Percentiles rank a stretch among this genome's conserved stretches.
phyloP scores from a whole-genome alignment of 1,284 basidiomycete genomes.

The Cutaneotrichosporon mucoides region DNA sequence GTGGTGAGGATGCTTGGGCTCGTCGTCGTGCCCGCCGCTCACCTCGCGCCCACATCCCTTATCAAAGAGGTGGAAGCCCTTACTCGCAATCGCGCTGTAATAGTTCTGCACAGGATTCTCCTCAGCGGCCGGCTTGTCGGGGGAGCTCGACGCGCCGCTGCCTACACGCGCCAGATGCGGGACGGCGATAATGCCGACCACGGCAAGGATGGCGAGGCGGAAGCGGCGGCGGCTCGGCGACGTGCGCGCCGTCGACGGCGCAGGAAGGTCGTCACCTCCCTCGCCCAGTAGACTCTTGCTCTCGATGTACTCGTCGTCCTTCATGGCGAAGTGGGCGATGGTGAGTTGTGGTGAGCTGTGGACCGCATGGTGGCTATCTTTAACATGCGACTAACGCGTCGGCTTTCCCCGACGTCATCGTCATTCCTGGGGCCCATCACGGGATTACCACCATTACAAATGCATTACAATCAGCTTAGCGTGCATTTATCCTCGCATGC shows the following conservation, averaged over 20 bases:
- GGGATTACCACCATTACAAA: no score
- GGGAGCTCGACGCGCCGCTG: background rate
- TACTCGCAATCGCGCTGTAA: background rate
- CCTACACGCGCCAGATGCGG: background rate
- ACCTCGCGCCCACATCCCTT: background rate
- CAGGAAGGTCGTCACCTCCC: background rate
- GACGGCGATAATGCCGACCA: background rate
- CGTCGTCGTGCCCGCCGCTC: background rate
- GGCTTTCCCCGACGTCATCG: no score
- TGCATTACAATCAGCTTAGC: no score
- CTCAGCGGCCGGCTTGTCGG: background rate
- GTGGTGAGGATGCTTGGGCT: background rate
- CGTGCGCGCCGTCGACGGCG: background rate
- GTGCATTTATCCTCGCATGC: no score
- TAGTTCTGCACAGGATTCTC: background rate
- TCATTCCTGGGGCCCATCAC: no score
- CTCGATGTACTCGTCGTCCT: background rate
- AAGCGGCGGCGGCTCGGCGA: background rate
- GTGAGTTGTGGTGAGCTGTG: no score
- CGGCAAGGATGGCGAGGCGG: background rate
- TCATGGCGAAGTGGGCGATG: background rate
- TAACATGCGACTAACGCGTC: no score
- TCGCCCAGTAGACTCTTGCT: background rate
- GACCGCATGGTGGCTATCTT: no score
- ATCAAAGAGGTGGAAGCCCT: background rate